Percentiles rank a stretch among this genome's conserved stretches.
These are phyloP conservation scores for Entrophospora sp. DNA, from an alignment of 192 early-diverging fungal species.

Conservation along the genomic window DNA sequence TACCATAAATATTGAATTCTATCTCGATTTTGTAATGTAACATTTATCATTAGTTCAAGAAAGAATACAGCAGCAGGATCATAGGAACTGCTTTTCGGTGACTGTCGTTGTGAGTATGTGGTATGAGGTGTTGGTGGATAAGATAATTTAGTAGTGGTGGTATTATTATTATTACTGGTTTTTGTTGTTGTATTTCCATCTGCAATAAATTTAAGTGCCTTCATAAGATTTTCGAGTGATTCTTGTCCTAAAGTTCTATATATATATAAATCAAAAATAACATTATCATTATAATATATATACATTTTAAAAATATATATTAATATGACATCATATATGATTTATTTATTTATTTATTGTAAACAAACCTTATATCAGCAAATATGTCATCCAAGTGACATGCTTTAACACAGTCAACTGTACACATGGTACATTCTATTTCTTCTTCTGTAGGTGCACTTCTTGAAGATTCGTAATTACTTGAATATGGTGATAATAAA, in stretches of 20 bases:
- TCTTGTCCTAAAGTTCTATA: constrained; percentile 57
- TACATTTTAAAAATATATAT: too few species aligned
- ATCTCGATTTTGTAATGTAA: constrained; percentile 71
- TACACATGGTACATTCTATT: constrained; percentile 52
- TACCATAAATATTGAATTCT: constrained; percentile 53
- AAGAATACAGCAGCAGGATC: constrained; percentile 64
- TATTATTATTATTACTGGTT: background rate
- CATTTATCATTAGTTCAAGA: constrained; percentile 63
- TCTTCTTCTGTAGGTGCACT: constrained; percentile 66
- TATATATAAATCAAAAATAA: background rate
- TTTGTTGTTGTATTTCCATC: constrained; percentile 34
- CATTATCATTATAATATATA: background rate
- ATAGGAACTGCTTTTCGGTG: constrained; percentile 23
- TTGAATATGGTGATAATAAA: constrained; percentile 55
- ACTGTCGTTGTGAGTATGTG: background rate
- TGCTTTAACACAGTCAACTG: constrained; percentile 57
- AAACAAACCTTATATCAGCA: constrained; percentile 53
- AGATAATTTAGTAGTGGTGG: background rate
- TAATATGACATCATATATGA: too few species aligned
- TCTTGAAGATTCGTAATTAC: constrained; percentile 40
- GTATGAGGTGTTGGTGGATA: background rate
- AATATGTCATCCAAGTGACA: constrained; percentile 68
- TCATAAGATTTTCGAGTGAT: constrained; percentile 50
- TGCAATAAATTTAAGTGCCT: constrained; percentile 44
- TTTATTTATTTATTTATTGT: background rate